These are phyloP conservation scores for Cyberlindnera bimundalis DNA, from an alignment of 805 yeast genomes.

Conservation along the genomic window DNA sequence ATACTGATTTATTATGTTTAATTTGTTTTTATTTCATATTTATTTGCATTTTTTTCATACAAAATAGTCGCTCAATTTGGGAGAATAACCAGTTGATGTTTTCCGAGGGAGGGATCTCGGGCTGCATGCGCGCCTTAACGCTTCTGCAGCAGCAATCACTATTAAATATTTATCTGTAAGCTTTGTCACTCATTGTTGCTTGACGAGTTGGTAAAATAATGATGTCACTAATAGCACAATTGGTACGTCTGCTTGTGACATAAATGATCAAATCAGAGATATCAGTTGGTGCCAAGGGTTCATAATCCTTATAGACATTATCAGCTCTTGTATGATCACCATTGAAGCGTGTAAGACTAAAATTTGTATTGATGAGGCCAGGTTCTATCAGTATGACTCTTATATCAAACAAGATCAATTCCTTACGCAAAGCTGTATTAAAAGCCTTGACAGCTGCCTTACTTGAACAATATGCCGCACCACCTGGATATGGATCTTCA, in stretches of 20 bases:
- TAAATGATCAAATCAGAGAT: conserved; percentile 58
- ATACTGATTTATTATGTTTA: no score
- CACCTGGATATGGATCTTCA: conserved; percentile 60
- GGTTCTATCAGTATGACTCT: conserved; percentile 64
- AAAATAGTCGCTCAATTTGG: no score
- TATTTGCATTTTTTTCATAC: no score
- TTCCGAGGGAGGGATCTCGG: no score
- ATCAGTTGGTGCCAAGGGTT: conserved; percentile 54
- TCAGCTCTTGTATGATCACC: conserved; percentile 53
- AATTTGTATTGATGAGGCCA: conserved; percentile 64
- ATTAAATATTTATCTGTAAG: conserved; percentile 10
- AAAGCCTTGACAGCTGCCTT: conserved; percentile 73
- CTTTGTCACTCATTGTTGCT: conserved; percentile 47
- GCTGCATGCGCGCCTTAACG: no score
- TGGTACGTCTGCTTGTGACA: conserved; percentile 51
- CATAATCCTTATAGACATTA: conserved; percentile 51
- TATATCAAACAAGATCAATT: conserved; percentile 60
- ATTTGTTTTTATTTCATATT: no score
- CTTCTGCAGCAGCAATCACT: no score
- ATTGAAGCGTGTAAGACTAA: conserved; percentile 52
- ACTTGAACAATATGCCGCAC: conserved; percentile 71
- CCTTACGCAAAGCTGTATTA: conserved; percentile 68
- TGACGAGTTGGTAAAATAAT: conserved; percentile 86
- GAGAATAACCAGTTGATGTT: no score
- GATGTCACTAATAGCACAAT: conserved; percentile 67